phyloP scores from a whole-genome alignment of 2,329 filamentous ascomycete species.

The Clarireedia paspali region DNA sequence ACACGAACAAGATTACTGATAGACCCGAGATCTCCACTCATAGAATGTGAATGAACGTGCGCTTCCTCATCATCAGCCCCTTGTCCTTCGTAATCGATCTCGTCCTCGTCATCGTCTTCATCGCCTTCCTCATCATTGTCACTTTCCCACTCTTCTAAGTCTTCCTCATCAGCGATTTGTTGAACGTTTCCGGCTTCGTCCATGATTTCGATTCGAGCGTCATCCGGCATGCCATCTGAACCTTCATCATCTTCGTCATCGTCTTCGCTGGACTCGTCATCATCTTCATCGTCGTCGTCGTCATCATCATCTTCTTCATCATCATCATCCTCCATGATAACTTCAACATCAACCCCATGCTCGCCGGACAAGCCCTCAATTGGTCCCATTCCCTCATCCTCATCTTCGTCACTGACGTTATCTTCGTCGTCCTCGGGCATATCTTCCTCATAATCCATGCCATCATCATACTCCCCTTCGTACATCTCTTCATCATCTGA shows the following conservation, averaged over 20 bases:
- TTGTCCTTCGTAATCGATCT: slow-evolving; percentile 45
- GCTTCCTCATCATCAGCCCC: slow-evolving; percentile 46
- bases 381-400: slow-evolving; percentile 76
- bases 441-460: slow-evolving; percentile 89
- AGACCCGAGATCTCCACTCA: slow-evolving; percentile 36
- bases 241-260: slow-evolving; percentile 47
- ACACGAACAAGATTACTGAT: slow-evolving; percentile 49
- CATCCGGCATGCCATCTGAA: slow-evolving; percentile 33
- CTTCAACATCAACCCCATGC: slow-evolving; percentile 52
- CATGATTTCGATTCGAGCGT: slow-evolving; percentile 46
- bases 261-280: slow-evolving; percentile 39
- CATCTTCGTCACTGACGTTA: slow-evolving; percentile 81
- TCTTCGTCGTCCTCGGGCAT: slow-evolving; percentile 73
- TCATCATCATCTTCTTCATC: slow-evolving; percentile 44
- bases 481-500: slow-evolving; percentile 88
- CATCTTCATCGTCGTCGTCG: slow-evolving; percentile 29
- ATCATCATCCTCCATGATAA: slow-evolving; percentile 73
- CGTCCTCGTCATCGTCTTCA: slow-evolving; percentile 44
- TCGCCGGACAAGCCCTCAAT: slow-evolving; percentile 68
- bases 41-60: slow-evolving; percentile 34
- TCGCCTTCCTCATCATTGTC: slow-evolving; percentile 44
- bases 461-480: slow-evolving; percentile 77
- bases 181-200: slow-evolving; percentile 53
- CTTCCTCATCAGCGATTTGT: slow-evolving; percentile 46
- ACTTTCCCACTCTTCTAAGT: slow-evolving; percentile 54